phyloP scores from a whole-genome alignment of 371 early-diverging fungal genomes.

The Apophysomyces ossiformis region DNA sequence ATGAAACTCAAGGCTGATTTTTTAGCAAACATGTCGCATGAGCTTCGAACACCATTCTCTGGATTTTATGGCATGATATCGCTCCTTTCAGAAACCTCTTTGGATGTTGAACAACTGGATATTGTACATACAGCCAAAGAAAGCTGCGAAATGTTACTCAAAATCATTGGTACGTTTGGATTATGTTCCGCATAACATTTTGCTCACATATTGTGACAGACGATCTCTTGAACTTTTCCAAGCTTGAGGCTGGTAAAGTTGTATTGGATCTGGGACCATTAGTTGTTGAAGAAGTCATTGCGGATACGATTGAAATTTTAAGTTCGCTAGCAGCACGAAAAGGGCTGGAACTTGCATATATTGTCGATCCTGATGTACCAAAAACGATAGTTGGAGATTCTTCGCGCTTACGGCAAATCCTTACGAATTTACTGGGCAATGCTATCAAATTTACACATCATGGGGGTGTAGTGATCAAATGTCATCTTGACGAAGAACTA shows the following conservation, averaged over 20 bases:
- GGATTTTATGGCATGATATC: conserved; percentile 71
- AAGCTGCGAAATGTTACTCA: conserved; percentile 60
- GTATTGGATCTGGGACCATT: conserved; percentile 52
- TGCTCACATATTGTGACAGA: conserved; percentile 27
- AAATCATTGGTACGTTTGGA: conserved; percentile 44
- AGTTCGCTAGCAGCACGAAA: conserved; percentile 56
- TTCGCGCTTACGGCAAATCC: conserved; percentile 49
- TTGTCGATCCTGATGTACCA: conserved; percentile 55
- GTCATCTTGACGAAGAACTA: conserved; percentile 36
- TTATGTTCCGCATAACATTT: background rate
- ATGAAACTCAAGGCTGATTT: conserved; percentile 59
- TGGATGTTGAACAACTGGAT: conserved; percentile 64
- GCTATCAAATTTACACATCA: conserved; percentile 72
- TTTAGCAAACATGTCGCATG: conserved; percentile 70
- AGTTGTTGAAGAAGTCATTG: conserved; percentile 59
- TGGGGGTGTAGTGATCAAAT: conserved; percentile 58
- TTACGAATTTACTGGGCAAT: conserved; percentile 60
- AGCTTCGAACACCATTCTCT: conserved; percentile 62
- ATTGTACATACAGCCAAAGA: conserved; percentile 64
- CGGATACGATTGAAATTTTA: conserved; percentile 57
- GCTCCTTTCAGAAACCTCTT: conserved; percentile 54
- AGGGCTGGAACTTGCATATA: conserved; percentile 55
- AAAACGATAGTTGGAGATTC: conserved; percentile 44
- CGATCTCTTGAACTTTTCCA: conserved; percentile 57
- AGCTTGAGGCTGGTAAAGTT: conserved; percentile 57